Conservation (phyloP, 208 protist genomes). For the Lotmaria passim region DNA sequence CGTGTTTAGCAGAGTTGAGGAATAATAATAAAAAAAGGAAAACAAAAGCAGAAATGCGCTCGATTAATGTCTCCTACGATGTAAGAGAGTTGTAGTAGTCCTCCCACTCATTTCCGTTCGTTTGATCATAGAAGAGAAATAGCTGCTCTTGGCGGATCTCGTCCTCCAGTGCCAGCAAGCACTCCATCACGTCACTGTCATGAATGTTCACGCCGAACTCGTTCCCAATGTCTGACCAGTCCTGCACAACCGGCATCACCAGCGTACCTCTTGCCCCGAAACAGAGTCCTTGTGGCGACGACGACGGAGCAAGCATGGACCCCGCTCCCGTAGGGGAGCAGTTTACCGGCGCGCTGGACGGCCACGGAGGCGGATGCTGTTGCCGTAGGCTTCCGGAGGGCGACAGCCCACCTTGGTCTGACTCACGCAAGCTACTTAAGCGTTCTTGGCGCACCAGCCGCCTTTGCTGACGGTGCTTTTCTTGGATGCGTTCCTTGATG, state of each 20-base stretch:
- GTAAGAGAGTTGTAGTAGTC: constrained; percentile 66
- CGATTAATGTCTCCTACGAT: not conserved
- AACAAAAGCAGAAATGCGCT: not conserved
- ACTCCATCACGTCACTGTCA: constrained; percentile 58
- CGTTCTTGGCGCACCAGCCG: constrained; percentile 23
- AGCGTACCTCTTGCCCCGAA: constrained; percentile 3
- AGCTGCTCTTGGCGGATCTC: constrained; percentile 79
- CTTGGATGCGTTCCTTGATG: constrained; percentile 68
- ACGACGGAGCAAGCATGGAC: not conserved
- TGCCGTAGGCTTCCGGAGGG: not conserved
- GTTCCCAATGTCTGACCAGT: constrained; percentile 54
- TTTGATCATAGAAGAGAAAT: constrained; percentile 64
- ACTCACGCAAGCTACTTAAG: constrained; percentile 29
- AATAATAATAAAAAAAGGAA: not conserved
- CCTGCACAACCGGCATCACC: constrained; percentile 21
- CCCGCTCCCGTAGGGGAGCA: not conserved
- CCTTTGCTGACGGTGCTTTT: constrained; percentile 41
- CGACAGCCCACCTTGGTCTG: not conserved
- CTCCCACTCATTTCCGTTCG: constrained; percentile 66
- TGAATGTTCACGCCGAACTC: constrained; percentile 67
- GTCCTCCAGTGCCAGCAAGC: constrained; percentile 74
- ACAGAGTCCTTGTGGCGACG: not conserved
- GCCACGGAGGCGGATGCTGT: not conserved
- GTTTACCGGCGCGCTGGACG: not conserved
- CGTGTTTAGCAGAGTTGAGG: not conserved